Conservation (phyloP, 371 early-diverging fungal species). For the Mortierella sp. region DNA sequence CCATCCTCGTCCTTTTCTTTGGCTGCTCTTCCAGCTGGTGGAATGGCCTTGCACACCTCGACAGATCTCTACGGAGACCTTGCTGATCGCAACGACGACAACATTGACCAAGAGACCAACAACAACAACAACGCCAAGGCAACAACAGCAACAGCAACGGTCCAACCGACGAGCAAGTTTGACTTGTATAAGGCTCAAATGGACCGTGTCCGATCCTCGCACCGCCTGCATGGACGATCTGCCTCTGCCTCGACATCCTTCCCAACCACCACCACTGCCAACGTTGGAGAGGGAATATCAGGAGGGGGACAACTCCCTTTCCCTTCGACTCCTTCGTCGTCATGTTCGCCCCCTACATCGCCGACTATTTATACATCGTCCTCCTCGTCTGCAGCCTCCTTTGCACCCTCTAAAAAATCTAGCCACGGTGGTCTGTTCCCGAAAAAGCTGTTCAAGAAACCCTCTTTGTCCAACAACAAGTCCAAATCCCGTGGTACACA, state of each 20-base stretch:
- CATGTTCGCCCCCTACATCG: conserved; percentile 5
- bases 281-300: no score
- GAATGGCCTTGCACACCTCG: no score
- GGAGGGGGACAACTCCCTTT: not conserved
- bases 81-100: no score
- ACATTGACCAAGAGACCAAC: conserved; percentile 1
- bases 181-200: conserved; percentile 42
- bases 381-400: not conserved
- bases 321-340: conserved; percentile 2
- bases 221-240: conserved; percentile 4
- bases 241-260: conserved; percentile 14
- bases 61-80: not conserved
- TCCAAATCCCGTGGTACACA: not conserved
- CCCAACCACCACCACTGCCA: conserved; percentile 4
- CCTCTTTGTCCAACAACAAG: not conserved
- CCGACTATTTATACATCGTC: not conserved
- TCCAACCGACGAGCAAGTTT: conserved; percentile 29
- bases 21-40: conserved; percentile 2
- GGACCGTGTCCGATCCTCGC: conserved; percentile 25
- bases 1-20: conserved; percentile 8
- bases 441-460: conserved; percentile 3
- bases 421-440: not conserved
- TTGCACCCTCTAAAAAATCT: not conserved
- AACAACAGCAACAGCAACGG: not conserved
- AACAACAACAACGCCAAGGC: not conserved